A percentile compares a stretch with the other conserved stretches of the same genome.
These are phyloP conservation scores for Nyssa sinensis DNA, from an alignment of 148 eudicot species.

Conservation along the genomic window DNA sequence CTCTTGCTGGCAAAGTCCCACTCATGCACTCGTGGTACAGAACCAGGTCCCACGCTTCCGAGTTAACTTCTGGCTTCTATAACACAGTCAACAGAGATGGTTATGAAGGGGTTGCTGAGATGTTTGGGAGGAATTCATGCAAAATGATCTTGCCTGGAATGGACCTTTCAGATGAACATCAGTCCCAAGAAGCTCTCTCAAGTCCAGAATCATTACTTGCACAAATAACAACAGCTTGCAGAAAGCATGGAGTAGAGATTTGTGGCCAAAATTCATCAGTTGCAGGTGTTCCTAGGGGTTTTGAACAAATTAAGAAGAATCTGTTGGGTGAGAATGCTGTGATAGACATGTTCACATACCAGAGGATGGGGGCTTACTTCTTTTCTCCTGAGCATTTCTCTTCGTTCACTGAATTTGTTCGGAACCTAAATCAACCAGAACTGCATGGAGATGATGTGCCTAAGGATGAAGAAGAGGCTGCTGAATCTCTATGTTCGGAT, in stretches of 20 bases:
- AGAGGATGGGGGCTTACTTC: slow-evolving; percentile 88
- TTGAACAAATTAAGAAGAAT: slow-evolving; percentile 55
- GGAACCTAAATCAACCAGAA: slow-evolving; percentile 47
- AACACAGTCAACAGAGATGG: slow-evolving; percentile 71
- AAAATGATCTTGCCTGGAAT: slow-evolving; percentile 60
- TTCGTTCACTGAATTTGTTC: slow-evolving; percentile 50
- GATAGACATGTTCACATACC: slow-evolving; percentile 66
- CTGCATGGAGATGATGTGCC: slow-evolving; percentile 57
- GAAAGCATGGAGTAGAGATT: slow-evolving; percentile 38
- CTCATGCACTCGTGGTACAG: slow-evolving; percentile 48
- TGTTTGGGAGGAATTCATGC: slow-evolving; percentile 59
- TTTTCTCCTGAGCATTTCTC: slow-evolving; percentile 88
- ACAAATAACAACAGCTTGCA: slow-evolving; percentile 52
- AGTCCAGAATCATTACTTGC: slow-evolving; percentile 53
- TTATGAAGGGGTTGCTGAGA: slow-evolving; percentile 49
- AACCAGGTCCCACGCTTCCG: slow-evolving; percentile 74
- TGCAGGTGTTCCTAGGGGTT: slow-evolving; percentile 33
- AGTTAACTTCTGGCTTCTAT: slow-evolving; percentile 76
- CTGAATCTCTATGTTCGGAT: slow-evolving; percentile 19
- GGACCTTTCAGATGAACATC: slow-evolving; percentile 57
- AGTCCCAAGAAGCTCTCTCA: slow-evolving; percentile 33
- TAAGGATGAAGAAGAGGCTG: slow-evolving; percentile 13
- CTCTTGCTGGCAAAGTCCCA: slow-evolving; percentile 66
- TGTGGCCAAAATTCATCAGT: slow-evolving; percentile 63
- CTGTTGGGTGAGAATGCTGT: slow-evolving; percentile 39